phyloP scores from a whole-genome alignment of 106 monocot species.

The Dioscorea zingiberensis region DNA sequence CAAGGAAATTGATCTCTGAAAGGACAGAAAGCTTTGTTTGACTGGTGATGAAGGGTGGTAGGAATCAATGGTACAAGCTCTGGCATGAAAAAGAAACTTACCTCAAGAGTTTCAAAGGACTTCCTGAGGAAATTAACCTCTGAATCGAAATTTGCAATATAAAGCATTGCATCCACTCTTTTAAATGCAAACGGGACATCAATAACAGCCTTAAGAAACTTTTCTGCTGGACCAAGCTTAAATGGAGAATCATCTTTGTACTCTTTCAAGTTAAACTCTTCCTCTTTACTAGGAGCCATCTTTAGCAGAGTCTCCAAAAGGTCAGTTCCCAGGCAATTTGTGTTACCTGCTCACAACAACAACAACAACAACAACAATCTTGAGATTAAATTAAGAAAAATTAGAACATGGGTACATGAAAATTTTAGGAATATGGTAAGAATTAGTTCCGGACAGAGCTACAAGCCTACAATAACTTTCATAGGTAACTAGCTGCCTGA shows the following conservation, averaged over 20 bases:
- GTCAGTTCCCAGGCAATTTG: slow-evolving; percentile 66
- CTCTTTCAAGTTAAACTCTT: slow-evolving; percentile 73
- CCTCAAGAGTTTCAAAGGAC: slow-evolving; percentile 88
- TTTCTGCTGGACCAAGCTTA: slow-evolving; percentile 78
- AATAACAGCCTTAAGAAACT: slow-evolving; percentile 83
- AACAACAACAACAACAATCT: too few relatives aligned
- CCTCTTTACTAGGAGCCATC: slow-evolving; percentile 92
- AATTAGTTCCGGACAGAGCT: too few relatives aligned
- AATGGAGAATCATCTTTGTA: slow-evolving; percentile 52
- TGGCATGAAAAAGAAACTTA: slow-evolving; percentile 4
- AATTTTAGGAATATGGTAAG: too few relatives aligned
- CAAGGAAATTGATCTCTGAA: too few relatives aligned
- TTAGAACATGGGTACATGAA: not conserved
- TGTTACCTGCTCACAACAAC: slow-evolving; percentile 50
- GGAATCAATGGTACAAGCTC: too few relatives aligned
- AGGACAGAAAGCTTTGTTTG: too few relatives aligned
- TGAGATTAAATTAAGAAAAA: not conserved
- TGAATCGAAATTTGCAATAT: slow-evolving; percentile 78
- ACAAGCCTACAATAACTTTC: too few relatives aligned
- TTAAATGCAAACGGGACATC: slow-evolving; percentile 91
- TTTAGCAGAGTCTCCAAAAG: slow-evolving; percentile 82
- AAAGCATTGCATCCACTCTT: slow-evolving; percentile 93
- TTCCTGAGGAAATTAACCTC: slow-evolving; percentile 80
- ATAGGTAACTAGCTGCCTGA: too few relatives aligned
- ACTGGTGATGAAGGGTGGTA: too few relatives aligned